Conservation (phyloP, 768 basidiomycete genomes). For the Leucosporidium yakuticum region DNA sequence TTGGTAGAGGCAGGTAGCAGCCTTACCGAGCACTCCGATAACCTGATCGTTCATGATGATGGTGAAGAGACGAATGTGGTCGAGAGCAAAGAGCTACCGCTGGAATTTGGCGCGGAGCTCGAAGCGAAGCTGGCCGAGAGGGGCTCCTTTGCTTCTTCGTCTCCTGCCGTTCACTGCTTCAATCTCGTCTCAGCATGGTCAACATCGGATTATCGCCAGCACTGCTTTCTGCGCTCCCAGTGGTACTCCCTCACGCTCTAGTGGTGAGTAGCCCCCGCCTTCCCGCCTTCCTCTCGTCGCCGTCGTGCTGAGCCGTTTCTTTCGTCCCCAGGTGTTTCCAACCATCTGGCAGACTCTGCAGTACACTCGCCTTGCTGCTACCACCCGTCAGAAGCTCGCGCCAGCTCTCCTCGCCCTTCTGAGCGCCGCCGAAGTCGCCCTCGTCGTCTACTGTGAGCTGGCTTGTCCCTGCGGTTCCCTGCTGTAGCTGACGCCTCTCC, state of each 20-base stretch:
- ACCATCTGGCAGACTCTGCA: no score
- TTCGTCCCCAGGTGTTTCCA: no score
- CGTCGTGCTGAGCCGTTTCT: no score
- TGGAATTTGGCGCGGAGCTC: neutral
- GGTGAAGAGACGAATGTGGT: neutral
- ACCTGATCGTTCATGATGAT: slow-evolving; percentile 32
- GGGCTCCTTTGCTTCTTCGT: neutral
- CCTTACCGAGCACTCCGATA: slow-evolving; percentile 31
- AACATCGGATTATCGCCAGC: neutral
- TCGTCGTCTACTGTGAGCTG: no score
- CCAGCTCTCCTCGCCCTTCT: no score
- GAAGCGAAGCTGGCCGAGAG: neutral
- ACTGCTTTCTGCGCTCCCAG: neutral
- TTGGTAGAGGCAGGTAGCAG: neutral
- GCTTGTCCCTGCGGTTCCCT: no score
- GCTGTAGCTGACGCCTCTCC: no score
- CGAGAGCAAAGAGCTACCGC: neutral
- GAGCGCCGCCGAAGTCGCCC: no score
- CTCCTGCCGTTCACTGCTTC: neutral
- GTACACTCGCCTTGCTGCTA: no score
- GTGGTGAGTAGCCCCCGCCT: no score
- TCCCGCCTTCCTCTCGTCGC: no score
- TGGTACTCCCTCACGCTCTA: neutral
- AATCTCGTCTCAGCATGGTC: neutral
- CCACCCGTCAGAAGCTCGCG: no score